Base-by-base conservation (phyloP, 2,329 filamentous ascomycete species). In the Aspergillus novoparasiticus region DNA sequence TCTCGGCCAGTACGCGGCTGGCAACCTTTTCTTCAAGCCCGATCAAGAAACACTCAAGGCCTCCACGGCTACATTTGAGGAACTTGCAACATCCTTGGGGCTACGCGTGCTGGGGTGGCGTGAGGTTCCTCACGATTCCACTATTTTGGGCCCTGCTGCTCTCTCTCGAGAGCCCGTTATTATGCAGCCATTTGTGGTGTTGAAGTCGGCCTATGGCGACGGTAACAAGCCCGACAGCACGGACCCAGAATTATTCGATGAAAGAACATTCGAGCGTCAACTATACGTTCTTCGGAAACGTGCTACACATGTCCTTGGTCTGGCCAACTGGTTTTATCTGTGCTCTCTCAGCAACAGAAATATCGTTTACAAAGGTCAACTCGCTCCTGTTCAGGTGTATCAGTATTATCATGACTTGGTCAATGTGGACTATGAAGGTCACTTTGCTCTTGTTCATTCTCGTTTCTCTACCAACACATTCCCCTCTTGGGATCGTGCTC, bases 401-500 rank as follows among this genome's bases (percentile, higher is more conserved):
- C 91, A 96, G 77, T 98, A 98, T 84, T 98, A 96, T 82, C 92
- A 97, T 80, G 94, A 98, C 82, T 82, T 98, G 77, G 91, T 97
- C 70, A 96, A 95, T 72, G 94, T 96, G 69, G 94, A 98, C 79
- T 98, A 96, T 79, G 93, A 98, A 84, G 94, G 90, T 67, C 94
- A 98, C 81, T 98, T 98, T 79, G 95, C 94, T 64, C 86, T 98
- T 64, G 94, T 98, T 46, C 94, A 98, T 83, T 97, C 94, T 48
- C 92, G 94, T 73, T 98, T 98, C 82, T 97, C 93, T 34, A 98
- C 94, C 65, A 98, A 98, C 84, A 98, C 94, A 58, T 98, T 98
- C 81, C 94, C 94, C 23, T 97, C 93, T 1, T 98, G 94, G 94
- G 95, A 98, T 80, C 91, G 94, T 82, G 95, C 94, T 65, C 94